Base-by-base conservation (phyloP, 2,329 filamentous ascomycete genomes). In the Cyphellophora attinorum region DNA sequence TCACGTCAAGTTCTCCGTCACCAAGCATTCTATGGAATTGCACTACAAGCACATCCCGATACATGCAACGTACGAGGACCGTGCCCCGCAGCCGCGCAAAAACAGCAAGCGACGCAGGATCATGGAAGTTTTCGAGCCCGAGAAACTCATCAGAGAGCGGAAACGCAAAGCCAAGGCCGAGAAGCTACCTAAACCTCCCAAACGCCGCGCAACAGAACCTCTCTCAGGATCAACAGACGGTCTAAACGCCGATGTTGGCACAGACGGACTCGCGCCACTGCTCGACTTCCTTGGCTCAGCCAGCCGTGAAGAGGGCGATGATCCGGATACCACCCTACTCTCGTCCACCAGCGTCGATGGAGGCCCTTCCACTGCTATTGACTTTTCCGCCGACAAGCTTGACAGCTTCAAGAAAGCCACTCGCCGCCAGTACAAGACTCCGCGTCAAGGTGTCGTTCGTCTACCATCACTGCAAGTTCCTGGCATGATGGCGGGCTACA, bases 21-120 rank as follows among this genome's bases (percentile, higher is more conserved):
- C 44, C 11, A 49, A 49, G 15, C 40, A 42, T 23, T 44, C 31
- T 27, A 32, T 49, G 13, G 42, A 47, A 23, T 28, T 49, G 11
- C 37, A 45, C 17, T 49, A 49, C 31, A 45, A 40, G 19, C 46
- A 49, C 32, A 33, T 49, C 10, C 46, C 44, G 13, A 28, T 45
- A 3, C 46, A 49, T 29, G 35, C 36, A 16, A 49, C 46, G 5
- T 47, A 42, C 21, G 46, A 45, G 12, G 46, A 47, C 33, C 32
- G 42, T 11, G 46, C 46, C 15, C 46, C 46, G 5, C 25, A 27
- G 15, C 46, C 46, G 14, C 34, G 46, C 11, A 39, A 34, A 25
- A 41, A 37, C 2, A 40, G 35, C 28, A 47, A 42, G 29, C 40
- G 46, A 16, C 31, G 37, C 11, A 39, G 35, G 21, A 15, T 47